phyloP scores from a whole-genome alignment of 192 early-diverging fungal species.

The Gaertneriomyces sp. region DNA sequence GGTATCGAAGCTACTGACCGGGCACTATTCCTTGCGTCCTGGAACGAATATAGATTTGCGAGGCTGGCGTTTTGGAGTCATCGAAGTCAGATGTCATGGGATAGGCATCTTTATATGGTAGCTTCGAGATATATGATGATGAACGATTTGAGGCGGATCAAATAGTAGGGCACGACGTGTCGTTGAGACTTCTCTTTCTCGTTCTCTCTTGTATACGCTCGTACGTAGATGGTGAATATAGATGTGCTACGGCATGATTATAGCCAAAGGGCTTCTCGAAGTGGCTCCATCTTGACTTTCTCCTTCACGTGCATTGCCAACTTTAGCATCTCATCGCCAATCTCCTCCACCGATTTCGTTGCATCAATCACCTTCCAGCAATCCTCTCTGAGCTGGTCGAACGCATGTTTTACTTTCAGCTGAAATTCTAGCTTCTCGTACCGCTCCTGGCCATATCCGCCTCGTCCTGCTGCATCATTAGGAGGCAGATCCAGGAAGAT shows the following conservation, averaged over 20 bases:
- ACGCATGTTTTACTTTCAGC: constrained; percentile 68
- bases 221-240: too few relatives aligned
- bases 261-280: constrained; percentile 12
- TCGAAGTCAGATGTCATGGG: constrained; percentile 84
- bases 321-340: background rate
- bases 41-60: constrained; percentile 11
- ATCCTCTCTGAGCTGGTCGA: constrained; percentile 53
- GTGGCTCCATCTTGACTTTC: constrained; percentile 1
- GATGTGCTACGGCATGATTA: background rate
- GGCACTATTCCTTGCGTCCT: constrained; percentile 13
- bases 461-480: constrained; percentile 69
- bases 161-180: background rate
- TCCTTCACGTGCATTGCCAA: background rate
- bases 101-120: constrained; percentile 79
- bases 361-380: constrained; percentile 19
- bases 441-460: constrained; percentile 87
- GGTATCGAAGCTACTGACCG: constrained; percentile 3
- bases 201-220: too few relatives aligned
- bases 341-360: constrained; percentile 8
- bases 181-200: too few relatives aligned
- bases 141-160: constrained; percentile 62
- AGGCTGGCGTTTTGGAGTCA: constrained; percentile 25
- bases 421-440: constrained; percentile 88
- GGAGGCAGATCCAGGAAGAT: constrained; percentile 83
- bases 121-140: constrained; percentile 87